Conservation (phyloP, 2,329 filamentous ascomycete species). For the Chaetomium sp. region DNA sequence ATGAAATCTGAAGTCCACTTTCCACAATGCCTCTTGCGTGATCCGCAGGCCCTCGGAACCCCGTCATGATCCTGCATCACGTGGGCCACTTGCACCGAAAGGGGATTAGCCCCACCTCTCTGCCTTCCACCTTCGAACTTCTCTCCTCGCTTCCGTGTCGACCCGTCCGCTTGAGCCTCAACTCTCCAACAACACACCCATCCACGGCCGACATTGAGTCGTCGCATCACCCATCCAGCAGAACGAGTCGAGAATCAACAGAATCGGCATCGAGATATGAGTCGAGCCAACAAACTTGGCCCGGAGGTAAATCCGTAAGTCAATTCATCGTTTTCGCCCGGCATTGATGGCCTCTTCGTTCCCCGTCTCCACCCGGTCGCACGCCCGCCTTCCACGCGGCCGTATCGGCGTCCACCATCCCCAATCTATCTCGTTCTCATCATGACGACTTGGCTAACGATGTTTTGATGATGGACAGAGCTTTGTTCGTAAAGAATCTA, state of each 20-base stretch:
- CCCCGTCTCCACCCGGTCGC: slow-evolving; percentile 20
- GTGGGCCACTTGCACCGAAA: slow-evolving; percentile 19
- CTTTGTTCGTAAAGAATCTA: slow-evolving; percentile 99
- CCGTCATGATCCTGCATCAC: slow-evolving; percentile 16
- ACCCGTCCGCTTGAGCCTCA: slow-evolving; percentile 22
- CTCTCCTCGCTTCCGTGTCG: slow-evolving; percentile 24
- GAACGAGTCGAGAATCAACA: slow-evolving; percentile 21
- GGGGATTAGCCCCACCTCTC: slow-evolving; percentile 11
- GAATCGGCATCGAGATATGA: slow-evolving; percentile 67
- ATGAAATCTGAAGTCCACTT: background rate
- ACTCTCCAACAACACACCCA: slow-evolving; percentile 12
- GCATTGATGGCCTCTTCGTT: slow-evolving; percentile 9
- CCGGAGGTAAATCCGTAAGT: slow-evolving; percentile 97
- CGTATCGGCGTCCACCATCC: slow-evolving; percentile 9
- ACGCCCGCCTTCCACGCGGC: background rate
- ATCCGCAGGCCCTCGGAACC: background rate
- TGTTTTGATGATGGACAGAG: slow-evolving; percentile 48
- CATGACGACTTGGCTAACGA: slow-evolving; percentile 14
- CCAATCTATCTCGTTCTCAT: slow-evolving; percentile 6
- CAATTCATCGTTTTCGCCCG: background rate
- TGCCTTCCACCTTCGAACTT: slow-evolving; percentile 22
- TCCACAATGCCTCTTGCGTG: background rate
- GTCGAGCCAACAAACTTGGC: slow-evolving; percentile 92
- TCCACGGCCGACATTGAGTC: slow-evolving; percentile 12
- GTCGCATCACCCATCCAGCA: slow-evolving; percentile 18